phyloP scores from a whole-genome alignment of 2,329 filamentous ascomycete species.

The Podosphaera fusca region DNA sequence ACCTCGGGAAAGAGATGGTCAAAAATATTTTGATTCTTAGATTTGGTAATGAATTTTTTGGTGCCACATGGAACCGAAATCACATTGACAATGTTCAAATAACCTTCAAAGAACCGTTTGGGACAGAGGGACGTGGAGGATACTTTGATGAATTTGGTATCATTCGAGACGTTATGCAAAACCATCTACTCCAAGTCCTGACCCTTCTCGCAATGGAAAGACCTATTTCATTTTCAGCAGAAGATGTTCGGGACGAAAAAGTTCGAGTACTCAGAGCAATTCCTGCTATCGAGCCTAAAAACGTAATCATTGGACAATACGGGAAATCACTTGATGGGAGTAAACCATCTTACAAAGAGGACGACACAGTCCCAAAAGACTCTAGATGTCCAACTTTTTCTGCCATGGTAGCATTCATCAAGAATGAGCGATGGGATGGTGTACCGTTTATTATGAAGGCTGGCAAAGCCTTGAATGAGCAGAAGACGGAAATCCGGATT shows the following conservation, averaged over 20 bases:
- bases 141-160: slow-evolving; percentile 99
- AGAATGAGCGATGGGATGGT: slow-evolving; percentile 98
- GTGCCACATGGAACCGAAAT: slow-evolving; percentile 95
- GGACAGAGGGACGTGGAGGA: slow-evolving; percentile 87
- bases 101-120: slow-evolving; percentile 98
- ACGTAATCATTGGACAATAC: slow-evolving; percentile 98
- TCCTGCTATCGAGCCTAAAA: slow-evolving; percentile 90
- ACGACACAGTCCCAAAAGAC: slow-evolving; percentile 92
- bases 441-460: slow-evolving; percentile 99
- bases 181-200: slow-evolving; percentile 89
- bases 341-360: slow-evolving; percentile 96
- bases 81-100: slow-evolving; percentile 99
- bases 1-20: slow-evolving; percentile 99
- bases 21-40: slow-evolving; percentile 97
- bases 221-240: slow-evolving; percentile 90
- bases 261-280: slow-evolving; percentile 87
- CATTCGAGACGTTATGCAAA: slow-evolving; percentile 99
- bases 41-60: slow-evolving; percentile 97
- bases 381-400: slow-evolving; percentile 97
- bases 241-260: slow-evolving; percentile 98
- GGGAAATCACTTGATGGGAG: slow-evolving; percentile 85
- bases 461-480: slow-evolving; percentile 94
- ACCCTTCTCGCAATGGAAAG: slow-evolving; percentile 95
- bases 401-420: slow-evolving; percentile 91
- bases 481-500: slow-evolving; percentile 97